phyloP scores from a whole-genome alignment of 2,329 filamentous ascomycete species.

The Apiospora malaysiana region DNA sequence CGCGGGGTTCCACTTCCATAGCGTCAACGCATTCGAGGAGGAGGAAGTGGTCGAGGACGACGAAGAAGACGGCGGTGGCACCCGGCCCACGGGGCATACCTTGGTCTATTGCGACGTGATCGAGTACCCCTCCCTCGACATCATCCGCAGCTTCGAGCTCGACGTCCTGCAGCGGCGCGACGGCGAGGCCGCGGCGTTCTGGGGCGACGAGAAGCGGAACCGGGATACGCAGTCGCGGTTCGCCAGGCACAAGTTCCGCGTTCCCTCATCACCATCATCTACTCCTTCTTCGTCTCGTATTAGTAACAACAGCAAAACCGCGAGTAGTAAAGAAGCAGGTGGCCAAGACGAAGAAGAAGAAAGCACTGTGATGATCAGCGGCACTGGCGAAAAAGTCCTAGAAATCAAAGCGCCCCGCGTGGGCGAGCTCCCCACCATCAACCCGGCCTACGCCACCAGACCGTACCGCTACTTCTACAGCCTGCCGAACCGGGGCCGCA shows the following conservation, averaged over 20 bases:
- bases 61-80: neutral
- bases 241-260: slow-evolving; percentile 50
- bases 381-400: slow-evolving; percentile 41
- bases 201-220: slow-evolving; percentile 46
- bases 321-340: neutral
- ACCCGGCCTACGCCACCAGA: slow-evolving; percentile 58
- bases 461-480: slow-evolving; percentile 68
- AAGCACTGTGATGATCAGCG: no score
- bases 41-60: slow-evolving; percentile 57
- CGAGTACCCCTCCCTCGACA: slow-evolving; percentile 67
- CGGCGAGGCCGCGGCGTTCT: slow-evolving; percentile 50
- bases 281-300: neutral
- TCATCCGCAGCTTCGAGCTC: slow-evolving; percentile 73
- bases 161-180: slow-evolving; percentile 65
- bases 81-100: slow-evolving; percentile 36
- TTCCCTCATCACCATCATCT: slow-evolving; percentile 41
- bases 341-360: neutral
- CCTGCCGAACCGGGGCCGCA: slow-evolving; percentile 60
- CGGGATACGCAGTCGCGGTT: slow-evolving; percentile 46
- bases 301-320: neutral
- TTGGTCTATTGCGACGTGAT: slow-evolving; percentile 71
- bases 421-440: slow-evolving; percentile 71
- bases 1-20: slow-evolving; percentile 80
- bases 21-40: slow-evolving; percentile 80
- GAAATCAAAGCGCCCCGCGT: slow-evolving; percentile 58